Base-by-base conservation (phyloP, 495 filamentous ascomycete genomes). In the Xylaria grammica region DNA sequence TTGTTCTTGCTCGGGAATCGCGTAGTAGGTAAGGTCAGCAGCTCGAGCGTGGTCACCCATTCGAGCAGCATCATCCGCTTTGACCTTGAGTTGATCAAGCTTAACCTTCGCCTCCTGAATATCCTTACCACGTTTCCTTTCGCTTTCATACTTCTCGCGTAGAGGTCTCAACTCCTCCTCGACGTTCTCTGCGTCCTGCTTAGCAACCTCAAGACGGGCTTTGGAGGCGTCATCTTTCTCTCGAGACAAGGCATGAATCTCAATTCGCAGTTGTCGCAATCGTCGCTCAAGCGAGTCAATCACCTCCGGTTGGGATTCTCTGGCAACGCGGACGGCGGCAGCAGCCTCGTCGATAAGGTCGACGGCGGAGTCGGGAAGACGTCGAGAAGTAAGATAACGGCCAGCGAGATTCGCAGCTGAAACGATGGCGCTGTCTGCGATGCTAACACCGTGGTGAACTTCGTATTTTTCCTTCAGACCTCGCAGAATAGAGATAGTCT, bases 91-190 rank as follows among this genome's bases (percentile, higher is more conserved):
- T 38, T 82, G 79, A 64, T 98, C 95, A 32, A 97, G 85, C 80
- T 97, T 97, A 71, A 95, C 86, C 84, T 96, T 97, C n/a, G 90
- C 90, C 62, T 97, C 94, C 74, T 98, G 95, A 52, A 99, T 93
- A 44, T 94, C 89, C 69, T 89, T 91, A 72, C 90, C 90, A 59
- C 95, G 89, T 68, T 86, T 81, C 79, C 94, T 93, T 77, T 99
- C 95, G 62, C 85, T 89, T 74, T 97, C 92, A 69, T 98, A 99
- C 79, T 96, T 97, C 74, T 97, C 93, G 26, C 93, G 90, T 65
- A 99, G 85, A 5, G 95, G 95, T 67, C 89, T 85, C 29, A 99
- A 79, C 74, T 99, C 95, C 74, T 99, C 95, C 71, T 89, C 84
- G 30, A 96, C 89, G 70, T 99, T 97, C 64, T 92, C 88, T 2